Evolutionary conservation across 805 yeast genomes (phyloP), one percentile per base, ranked within the genome.

Genomic region (Sugiyamaella qingdaonensis): DNA sequence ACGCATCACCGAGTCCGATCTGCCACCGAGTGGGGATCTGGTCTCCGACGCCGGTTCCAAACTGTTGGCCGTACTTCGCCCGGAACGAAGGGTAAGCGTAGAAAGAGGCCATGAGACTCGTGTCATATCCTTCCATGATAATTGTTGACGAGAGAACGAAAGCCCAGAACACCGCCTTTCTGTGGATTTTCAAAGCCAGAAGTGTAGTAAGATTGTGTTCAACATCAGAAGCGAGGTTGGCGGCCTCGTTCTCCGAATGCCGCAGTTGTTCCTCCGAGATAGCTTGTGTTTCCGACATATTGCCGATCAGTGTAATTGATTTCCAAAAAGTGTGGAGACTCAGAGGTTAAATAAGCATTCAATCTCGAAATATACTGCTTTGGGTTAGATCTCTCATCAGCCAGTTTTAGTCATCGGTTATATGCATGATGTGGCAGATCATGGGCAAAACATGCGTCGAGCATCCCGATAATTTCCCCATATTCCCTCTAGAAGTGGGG

Each of bases 111-210:
- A 35, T 46, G 75, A 62, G 45, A 75, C 63, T 49, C 64, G 66
- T 19, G 57, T 76, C 80, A 62, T 74, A 76, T 24, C 79, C 80
- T 56, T 75, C 79, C 79, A 75, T 75, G 44, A 76, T 59, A 54
- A 76, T 65, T 19, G 76, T 71, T 5, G 73, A 58, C 4, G 78
- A 72, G 41, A 76, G 61, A 29, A 74, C 64, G 7, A 24, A 24
- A 3, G 29, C 29, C 29, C 29, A 24, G 29, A 14, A 75, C 54
- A 70, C 71, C 4, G 79, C 79, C 49, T 65, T 67, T 13, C 75
- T 76, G 60, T 73, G 73, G 11, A 67, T 64, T 52, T 60, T 66
- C 34, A 75, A 34, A 37, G 74, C 78, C 49, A 70, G 66, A n/a
- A 51, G n/a, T 10, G 62, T 46, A 10, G 66, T 46, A 62, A 66